Evolutionary conservation across 1,284 basidiomycete species (phyloP).

Genomic region (Ganoderma sinense): DNA sequence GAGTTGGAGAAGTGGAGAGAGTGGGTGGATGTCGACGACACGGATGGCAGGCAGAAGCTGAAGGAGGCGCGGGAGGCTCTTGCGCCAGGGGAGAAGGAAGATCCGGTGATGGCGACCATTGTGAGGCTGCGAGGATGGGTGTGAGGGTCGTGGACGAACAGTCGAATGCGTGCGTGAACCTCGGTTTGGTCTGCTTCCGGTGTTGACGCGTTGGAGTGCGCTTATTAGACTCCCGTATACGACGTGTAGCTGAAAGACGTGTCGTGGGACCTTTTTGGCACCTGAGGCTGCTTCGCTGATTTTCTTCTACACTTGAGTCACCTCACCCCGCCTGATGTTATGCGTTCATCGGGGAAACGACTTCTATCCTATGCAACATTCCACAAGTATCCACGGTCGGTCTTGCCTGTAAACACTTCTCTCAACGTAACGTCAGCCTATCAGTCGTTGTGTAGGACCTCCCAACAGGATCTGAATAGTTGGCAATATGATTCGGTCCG

Average conservation of each 20-base stretch:
- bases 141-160: not conserved
- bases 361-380: not conserved
- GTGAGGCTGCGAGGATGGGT: conserved; percentile 30
- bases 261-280: not conserved
- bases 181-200: not conserved
- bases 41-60: conserved; percentile 53
- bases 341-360: not conserved
- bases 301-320: too few species aligned
- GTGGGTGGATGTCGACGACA: conserved; percentile 66
- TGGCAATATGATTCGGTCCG: not conserved
- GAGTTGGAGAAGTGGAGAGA: conserved; percentile 80
- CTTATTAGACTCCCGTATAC: not conserved
- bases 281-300: not conserved
- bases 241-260: not conserved
- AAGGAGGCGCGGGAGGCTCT: conserved; percentile 37
- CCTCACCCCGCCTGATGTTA: not conserved
- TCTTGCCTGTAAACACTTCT: too few species aligned
- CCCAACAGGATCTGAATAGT: too few species aligned
- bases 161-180: not conserved
- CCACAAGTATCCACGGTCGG: too few species aligned
- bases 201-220: not conserved
- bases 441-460: too few species aligned
- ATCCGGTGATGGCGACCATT: conserved; percentile 24
- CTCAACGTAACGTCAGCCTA: too few species aligned
- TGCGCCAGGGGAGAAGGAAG: conserved; percentile 25